These are phyloP conservation scores for Musa beccarii DNA, from an alignment of 176 grass and related monocot genomes.

Conservation along the genomic window DNA sequence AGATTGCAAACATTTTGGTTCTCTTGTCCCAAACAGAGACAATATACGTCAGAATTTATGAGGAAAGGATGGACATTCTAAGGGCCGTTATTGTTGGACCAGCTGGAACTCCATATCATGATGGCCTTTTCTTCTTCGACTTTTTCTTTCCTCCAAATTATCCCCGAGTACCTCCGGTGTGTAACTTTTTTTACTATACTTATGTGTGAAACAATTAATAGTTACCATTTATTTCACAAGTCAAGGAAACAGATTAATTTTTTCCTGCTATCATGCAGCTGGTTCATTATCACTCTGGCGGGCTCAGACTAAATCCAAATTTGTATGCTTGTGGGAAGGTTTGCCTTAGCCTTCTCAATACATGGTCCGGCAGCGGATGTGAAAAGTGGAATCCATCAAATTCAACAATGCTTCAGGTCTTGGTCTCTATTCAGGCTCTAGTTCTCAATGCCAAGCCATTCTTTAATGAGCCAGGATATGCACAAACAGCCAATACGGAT, in stretches of 20 bases:
- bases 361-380: constrained; percentile 58
- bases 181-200: background rate
- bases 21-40: constrained; percentile 28
- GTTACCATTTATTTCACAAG: background rate
- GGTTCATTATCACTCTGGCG: constrained; percentile 67
- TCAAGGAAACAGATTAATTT: background rate
- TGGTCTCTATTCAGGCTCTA: constrained; percentile 65
- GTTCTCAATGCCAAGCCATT: constrained; percentile 69
- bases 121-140: constrained; percentile 68
- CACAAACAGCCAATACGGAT: constrained; percentile 25
- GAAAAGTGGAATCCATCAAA: constrained; percentile 61
- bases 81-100: constrained; percentile 58
- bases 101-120: constrained; percentile 74
- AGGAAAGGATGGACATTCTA: constrained; percentile 63
- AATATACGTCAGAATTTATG: constrained; percentile 53
- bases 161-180: constrained; percentile 46
- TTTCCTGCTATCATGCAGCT: constrained; percentile 27
- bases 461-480: constrained; percentile 60
- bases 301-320: constrained; percentile 64
- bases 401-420: constrained; percentile 62
- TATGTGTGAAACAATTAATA: background rate
- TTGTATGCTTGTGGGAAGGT: constrained; percentile 64
- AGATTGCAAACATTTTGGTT: background rate
- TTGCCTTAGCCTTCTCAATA: constrained; percentile 81
- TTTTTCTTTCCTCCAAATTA: constrained; percentile 49